phyloP scores from a whole-genome alignment of 495 filamentous ascomycete genomes.

The Bryoglossum gracile region DNA sequence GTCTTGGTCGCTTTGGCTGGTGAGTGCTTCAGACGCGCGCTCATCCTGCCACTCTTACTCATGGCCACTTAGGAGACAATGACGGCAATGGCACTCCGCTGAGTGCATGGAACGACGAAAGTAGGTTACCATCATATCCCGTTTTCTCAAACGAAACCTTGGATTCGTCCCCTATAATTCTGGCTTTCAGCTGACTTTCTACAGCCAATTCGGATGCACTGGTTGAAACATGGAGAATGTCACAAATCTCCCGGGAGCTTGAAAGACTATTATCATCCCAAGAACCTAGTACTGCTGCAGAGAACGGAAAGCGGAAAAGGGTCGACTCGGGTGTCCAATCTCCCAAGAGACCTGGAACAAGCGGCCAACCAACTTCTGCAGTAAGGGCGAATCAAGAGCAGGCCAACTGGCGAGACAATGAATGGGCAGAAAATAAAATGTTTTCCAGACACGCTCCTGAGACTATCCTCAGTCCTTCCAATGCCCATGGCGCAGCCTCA shows the following conservation, averaged over 20 bases:
- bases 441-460: conserved; percentile 1
- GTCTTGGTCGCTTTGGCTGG: conserved; percentile 12
- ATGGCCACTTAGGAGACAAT: conserved; percentile 1
- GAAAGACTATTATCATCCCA: conserved; percentile 47
- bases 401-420: neutral
- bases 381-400: neutral
- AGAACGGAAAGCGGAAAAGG: conserved; percentile 25
- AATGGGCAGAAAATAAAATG: neutral
- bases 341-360: conserved; percentile 26
- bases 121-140: neutral
- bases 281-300: conserved; percentile 8
- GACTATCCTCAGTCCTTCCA: conserved; percentile 30
- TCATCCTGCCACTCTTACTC: neutral
- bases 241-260: conserved; percentile 44
- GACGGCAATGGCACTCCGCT: conserved; percentile 7
- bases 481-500: conserved; percentile 30
- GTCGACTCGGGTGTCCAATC: conserved; percentile 29
- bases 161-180: neutral
- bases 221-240: conserved; percentile 52
- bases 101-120: conserved; percentile 40
- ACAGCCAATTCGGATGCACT: conserved; percentile 39
- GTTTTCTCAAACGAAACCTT: neutral
- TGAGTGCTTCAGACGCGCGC: no score
- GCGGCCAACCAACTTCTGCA: neutral
- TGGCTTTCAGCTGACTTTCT: neutral